Evolutionary conservation across 768 basidiomycete genomes (phyloP).

Genomic region (Leccinum sublutescens): DNA sequence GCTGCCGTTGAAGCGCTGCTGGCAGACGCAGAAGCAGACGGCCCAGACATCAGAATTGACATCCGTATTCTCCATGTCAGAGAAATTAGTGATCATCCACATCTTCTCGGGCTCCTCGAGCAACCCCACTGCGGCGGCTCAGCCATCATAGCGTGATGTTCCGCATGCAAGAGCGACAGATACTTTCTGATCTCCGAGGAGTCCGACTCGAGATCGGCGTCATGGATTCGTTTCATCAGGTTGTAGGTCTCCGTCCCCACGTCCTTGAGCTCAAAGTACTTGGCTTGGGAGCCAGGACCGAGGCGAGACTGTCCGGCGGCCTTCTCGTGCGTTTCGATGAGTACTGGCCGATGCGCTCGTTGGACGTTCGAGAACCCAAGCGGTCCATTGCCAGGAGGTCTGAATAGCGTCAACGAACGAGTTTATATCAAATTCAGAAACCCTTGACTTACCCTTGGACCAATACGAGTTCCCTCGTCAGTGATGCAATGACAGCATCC

Average conservation of each 20-base stretch:
- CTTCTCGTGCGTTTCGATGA: too few species aligned
- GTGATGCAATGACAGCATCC: conserved; percentile 60
- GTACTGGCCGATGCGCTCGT: too few species aligned
- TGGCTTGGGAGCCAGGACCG: too few species aligned
- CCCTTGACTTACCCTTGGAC: conserved; percentile 62
- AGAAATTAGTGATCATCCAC: conserved; percentile 26
- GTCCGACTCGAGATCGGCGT: conserved; percentile 32
- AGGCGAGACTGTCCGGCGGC: too few species aligned
- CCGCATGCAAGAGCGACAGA: conserved; percentile 46
- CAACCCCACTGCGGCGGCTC: conserved; percentile 42
- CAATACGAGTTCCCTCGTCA: conserved; percentile 59
- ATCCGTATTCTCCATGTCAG: not conserved
- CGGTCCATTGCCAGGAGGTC: too few species aligned
- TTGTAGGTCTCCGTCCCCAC: conserved; percentile 45
- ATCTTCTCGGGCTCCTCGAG: conserved; percentile 23
- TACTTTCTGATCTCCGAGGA: conserved; percentile 41
- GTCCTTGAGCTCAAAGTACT: conserved; percentile 25
- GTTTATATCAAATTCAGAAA: not conserved
- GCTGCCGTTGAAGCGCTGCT: too few species aligned
- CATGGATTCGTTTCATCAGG: conserved; percentile 44
- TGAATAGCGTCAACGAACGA: too few species aligned
- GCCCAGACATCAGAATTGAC: too few species aligned
- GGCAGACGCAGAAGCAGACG: too few species aligned
- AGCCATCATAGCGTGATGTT: conserved; percentile 43
- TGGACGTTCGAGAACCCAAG: too few species aligned